Conservation (phyloP, 805 yeast genomes). For the Suhomyces prunicola region DNA sequence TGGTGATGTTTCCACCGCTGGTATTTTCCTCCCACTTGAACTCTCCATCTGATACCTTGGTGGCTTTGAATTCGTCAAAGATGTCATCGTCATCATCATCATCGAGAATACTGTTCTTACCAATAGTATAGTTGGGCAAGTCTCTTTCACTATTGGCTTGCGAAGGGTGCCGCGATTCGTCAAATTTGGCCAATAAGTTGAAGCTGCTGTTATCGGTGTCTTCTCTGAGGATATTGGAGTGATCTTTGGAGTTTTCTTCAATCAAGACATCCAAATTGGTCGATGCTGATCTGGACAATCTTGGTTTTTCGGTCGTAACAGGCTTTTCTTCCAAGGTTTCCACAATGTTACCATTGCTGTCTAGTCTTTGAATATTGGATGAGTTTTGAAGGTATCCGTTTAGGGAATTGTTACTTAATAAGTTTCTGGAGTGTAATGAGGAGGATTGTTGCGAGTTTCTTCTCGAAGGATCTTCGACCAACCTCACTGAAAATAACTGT, state of each 20-base stretch:
- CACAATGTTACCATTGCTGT: constrained; percentile 44
- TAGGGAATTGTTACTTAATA: constrained; percentile 24
- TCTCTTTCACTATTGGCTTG: constrained; percentile 13
- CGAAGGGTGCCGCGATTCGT: constrained; percentile 14
- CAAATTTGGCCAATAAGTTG: constrained; percentile 18
- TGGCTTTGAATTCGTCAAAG: constrained; percentile 30
- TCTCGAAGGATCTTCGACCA: constrained; percentile 55
- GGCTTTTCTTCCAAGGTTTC: constrained; percentile 11
- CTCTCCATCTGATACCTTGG: constrained; percentile 26
- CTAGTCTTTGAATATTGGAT: constrained; percentile 41
- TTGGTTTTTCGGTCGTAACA: constrained; percentile 16
- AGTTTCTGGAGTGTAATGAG: constrained; percentile 16
- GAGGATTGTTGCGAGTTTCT: constrained; percentile 31
- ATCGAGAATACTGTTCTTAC: constrained; percentile 10
- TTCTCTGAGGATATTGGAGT: constrained; percentile 8
- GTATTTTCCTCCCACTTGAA: constrained; percentile 26
- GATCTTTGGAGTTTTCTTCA: constrained; percentile 29
- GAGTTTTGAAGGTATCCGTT: constrained; percentile 27
- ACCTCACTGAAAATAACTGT: constrained; percentile 73
- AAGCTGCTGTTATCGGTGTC: constrained; percentile 13
- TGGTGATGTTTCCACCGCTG: constrained; percentile 2
- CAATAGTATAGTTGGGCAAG: constrained; percentile 7
- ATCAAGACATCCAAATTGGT: constrained; percentile 27
- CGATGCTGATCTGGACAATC: constrained; percentile 24
- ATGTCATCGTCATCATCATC: constrained; percentile 14